phyloP scores from a whole-genome alignment of 129 eudicot species.

The Arctium lappa region DNA sequence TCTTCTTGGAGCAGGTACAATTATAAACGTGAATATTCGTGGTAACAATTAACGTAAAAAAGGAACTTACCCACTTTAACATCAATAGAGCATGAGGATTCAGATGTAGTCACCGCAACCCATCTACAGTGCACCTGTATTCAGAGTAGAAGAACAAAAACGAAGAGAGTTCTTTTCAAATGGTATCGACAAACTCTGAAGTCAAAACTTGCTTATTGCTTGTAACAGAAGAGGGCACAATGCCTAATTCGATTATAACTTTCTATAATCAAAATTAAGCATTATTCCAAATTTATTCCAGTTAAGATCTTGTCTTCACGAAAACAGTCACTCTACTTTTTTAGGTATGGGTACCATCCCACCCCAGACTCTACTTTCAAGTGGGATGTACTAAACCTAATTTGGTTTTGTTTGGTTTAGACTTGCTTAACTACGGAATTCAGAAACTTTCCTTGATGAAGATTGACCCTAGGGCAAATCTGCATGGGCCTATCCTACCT shows the following conservation, averaged over 20 bases:
- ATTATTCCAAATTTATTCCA: neutral
- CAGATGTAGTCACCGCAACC: slow-evolving; percentile 58
- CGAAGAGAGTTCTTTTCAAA: neutral
- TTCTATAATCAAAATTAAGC: neutral
- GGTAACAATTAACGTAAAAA: neutral
- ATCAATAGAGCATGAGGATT: slow-evolving; percentile 61
- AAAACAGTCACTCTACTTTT: neutral
- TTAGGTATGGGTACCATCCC: too few species aligned
- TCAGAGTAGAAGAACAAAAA: slow-evolving; percentile 1
- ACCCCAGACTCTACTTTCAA: too few species aligned
- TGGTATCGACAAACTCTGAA: neutral
- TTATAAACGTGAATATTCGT: neutral
- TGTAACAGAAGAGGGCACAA: neutral
- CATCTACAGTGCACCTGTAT: slow-evolving; percentile 85
- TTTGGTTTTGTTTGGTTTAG: neutral
- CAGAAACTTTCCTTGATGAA: too few species aligned
- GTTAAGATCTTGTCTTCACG: neutral
- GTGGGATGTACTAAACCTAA: neutral
- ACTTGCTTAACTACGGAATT: too few species aligned
- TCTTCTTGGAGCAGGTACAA: neutral
- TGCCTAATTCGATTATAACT: neutral
- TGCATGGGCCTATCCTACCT: too few species aligned
- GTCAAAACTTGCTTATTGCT: neutral
- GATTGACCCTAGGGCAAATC: too few species aligned
- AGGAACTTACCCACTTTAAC: slow-evolving; percentile 73